phyloP scores from a whole-genome alignment of 192 early-diverging fungal species.

The Rhizophagus prolifer region DNA sequence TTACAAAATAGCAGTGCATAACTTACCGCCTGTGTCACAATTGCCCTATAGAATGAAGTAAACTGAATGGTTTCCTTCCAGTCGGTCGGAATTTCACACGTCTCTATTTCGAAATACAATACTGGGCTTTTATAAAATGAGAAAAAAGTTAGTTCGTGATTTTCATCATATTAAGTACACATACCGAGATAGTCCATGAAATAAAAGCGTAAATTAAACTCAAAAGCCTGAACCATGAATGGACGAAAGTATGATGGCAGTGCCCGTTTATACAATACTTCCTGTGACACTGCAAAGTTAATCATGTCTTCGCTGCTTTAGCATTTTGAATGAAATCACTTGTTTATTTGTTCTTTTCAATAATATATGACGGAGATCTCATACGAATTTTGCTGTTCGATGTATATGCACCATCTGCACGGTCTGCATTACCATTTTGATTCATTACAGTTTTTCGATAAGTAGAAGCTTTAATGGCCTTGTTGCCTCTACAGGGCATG shows the following conservation, averaged over 20 bases:
- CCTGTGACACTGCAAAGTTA: constrained; percentile 25
- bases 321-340: constrained; percentile 26
- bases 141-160: too few species aligned
- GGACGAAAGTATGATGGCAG: constrained; percentile 8
- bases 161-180: too few species aligned
- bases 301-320: constrained; percentile 24
- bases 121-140: constrained; percentile 13
- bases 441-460: constrained; percentile 20
- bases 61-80: not conserved
- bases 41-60: constrained; percentile 18
- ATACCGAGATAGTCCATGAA: too few species aligned
- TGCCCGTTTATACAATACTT: constrained; percentile 20
- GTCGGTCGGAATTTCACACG: constrained; percentile 18
- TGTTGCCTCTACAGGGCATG: constrained; percentile 18
- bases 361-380: constrained; percentile 15
- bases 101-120: constrained; percentile 25
- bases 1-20: not conserved
- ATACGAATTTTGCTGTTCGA: constrained; percentile 22
- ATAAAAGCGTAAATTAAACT: constrained; percentile 21
- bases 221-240: constrained; percentile 27
- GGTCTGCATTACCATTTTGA: constrained; percentile 17
- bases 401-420: constrained; percentile 22
- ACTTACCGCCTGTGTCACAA: constrained; percentile 28
- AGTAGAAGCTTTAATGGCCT: constrained; percentile 6
- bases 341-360: constrained; percentile 11